Percentiles rank a stretch among this genome's conserved stretches.
Conservation (phyloP, 495 filamentous ascomycete species). For the Bryoglossum gracile region DNA sequence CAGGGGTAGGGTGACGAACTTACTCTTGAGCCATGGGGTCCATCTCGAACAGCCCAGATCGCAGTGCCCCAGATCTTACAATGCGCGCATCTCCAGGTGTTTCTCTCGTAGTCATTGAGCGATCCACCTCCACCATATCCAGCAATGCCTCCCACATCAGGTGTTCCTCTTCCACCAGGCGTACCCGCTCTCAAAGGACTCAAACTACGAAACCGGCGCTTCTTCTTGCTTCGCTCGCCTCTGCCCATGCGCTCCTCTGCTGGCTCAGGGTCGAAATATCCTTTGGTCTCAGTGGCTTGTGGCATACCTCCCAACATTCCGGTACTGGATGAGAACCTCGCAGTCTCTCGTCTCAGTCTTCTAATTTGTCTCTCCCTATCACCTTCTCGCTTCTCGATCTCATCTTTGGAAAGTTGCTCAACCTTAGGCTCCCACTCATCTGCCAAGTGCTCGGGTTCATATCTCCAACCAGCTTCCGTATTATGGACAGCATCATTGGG, state of each 20-base stretch:
- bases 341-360: constrained; percentile 81
- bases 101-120: constrained; percentile 71
- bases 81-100: constrained; percentile 84
- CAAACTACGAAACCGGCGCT: constrained; percentile 82
- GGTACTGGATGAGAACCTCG: constrained; percentile 77
- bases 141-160: constrained; percentile 57
- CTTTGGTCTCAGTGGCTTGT: constrained; percentile 45
- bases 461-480: constrained; percentile 83
- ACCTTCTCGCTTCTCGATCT: constrained; percentile 95
- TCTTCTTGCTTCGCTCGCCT: constrained; percentile 88
- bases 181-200: constrained; percentile 66
- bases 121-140: constrained; percentile 55
- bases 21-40: constrained; percentile 78
- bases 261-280: constrained; percentile 52
- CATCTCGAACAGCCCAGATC: constrained; percentile 92
- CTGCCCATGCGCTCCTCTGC: constrained; percentile 63
- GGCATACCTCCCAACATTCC: constrained; percentile 61
- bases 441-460: constrained; percentile 81
- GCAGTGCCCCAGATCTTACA: constrained; percentile 82
- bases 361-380: constrained; percentile 89
- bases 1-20: constrained; percentile 27
- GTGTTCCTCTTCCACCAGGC: constrained; percentile 65
- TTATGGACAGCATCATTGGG: constrained; percentile 81
- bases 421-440: constrained; percentile 94
- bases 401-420: constrained; percentile 83